These are phyloP conservation scores for Lactifluus volemus DNA, from an alignment of 768 basidiomycete genomes.

Conservation along the genomic window DNA sequence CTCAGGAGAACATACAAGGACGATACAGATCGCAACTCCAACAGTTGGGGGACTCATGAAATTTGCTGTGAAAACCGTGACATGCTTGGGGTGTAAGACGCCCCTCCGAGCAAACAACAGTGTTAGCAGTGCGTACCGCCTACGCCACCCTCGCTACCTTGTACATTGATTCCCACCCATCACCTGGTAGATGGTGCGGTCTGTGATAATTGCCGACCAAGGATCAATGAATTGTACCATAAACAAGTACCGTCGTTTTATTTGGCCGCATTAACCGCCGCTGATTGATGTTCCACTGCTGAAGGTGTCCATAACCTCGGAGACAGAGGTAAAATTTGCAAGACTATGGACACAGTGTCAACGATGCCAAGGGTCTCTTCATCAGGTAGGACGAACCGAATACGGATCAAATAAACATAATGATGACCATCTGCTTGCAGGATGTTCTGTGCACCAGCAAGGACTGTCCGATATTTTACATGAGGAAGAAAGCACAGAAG, in stretches of 20 bases:
- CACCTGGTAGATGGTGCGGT: constrained; percentile 68
- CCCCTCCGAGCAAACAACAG: constrained; percentile 73
- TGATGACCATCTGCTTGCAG: constrained; percentile 31
- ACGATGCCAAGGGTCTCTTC: constrained; percentile 95
- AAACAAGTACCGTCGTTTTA: constrained; percentile 55
- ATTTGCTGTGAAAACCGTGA: constrained; percentile 92
- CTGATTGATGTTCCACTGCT: background rate
- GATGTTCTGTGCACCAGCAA: constrained; percentile 95
- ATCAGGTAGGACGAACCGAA: constrained; percentile 49
- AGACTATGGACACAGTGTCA: constrained; percentile 99
- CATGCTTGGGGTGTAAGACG: constrained; percentile 94
- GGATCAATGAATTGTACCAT: constrained; percentile 84
- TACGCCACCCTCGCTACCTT: background rate
- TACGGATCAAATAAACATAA: constrained; percentile 13
- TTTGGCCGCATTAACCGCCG: background rate
- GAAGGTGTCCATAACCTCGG: constrained; percentile 51
- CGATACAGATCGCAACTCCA: constrained; percentile 94
- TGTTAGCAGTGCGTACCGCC: constrained; percentile 43
- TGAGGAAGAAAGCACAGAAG: constrained; percentile 97
- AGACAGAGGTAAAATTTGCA: constrained; percentile 84
- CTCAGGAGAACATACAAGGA: constrained; percentile 90
- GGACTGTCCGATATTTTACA: constrained; percentile 98
- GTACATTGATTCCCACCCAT: background rate
- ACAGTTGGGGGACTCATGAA: constrained; percentile 97
- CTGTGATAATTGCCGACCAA: constrained; percentile 85